A percentile compares a stretch with the other conserved stretches of the same genome.
Conservation (phyloP, 1,284 basidiomycete genomes). For the Pisolithus thermaeus region DNA sequence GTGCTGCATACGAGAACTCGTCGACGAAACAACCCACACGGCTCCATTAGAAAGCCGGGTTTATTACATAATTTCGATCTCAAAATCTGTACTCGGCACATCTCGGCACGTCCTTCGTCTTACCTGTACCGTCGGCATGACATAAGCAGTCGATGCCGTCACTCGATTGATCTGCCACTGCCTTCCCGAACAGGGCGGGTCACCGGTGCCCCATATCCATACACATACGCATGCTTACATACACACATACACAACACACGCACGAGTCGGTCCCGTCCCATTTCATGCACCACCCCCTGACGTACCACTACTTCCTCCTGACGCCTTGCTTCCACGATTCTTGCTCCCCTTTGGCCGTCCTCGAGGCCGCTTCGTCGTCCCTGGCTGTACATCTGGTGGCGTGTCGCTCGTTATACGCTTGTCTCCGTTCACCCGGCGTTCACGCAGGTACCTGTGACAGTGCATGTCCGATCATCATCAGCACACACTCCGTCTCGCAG, state of each 20-base stretch:
- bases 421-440: constrained; percentile 35
- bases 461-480: too few species aligned
- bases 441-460: constrained; percentile 26
- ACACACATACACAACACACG: too few species aligned
- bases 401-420: constrained; percentile 23
- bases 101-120: neutral
- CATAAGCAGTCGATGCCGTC: neutral
- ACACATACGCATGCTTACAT: neutral
- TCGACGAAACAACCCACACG: neutral
- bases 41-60: neutral
- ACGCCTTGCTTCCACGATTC: constrained; percentile 19
- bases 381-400: constrained; percentile 17
- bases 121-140: constrained; percentile 1
- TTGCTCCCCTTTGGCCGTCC: constrained; percentile 42
- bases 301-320: constrained; percentile 12
- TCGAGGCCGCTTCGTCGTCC: constrained; percentile 39
- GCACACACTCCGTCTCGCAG: too few species aligned
- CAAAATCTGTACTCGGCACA: constrained; percentile 9
- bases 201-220: neutral
- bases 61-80: constrained; percentile 3
- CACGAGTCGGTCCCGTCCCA: neutral
- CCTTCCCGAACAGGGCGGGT: neutral
- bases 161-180: neutral
- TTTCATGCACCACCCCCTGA: neutral
- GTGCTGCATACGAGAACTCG: too few species aligned